These are phyloP conservation scores for Botrytis cinerea DNA, from an alignment of 2,329 filamentous ascomycete species.

Conservation along the genomic window DNA sequence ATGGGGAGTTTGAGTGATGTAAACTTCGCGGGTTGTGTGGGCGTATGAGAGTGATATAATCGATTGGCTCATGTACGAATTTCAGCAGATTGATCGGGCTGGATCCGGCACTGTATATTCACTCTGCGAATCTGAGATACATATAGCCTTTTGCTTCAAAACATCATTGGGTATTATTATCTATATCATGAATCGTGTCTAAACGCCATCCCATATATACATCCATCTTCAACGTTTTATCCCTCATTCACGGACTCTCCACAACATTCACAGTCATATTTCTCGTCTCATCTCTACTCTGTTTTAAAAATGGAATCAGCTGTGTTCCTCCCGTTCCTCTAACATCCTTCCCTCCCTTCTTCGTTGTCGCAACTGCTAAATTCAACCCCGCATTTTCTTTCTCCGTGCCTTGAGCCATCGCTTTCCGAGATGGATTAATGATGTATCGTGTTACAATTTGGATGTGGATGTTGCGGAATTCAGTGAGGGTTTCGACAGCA, in stretches of 20 bases:
- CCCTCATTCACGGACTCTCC: background rate
- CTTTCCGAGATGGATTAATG: constrained; percentile 68
- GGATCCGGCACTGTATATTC: background rate
- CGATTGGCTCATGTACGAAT: too few species aligned
- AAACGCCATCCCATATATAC: background rate
- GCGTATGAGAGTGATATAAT: background rate
- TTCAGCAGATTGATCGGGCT: background rate
- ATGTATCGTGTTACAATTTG: constrained; percentile 90
- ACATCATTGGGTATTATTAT: background rate
- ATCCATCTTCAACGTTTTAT: background rate
- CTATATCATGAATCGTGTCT: constrained; percentile 2
- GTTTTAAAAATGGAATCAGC: constrained; percentile 85
- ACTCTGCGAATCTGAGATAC: background rate
- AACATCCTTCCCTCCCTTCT: constrained; percentile 46
- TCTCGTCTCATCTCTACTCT: constrained; percentile 83
- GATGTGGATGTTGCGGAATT: constrained; percentile 83
- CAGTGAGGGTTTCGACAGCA: constrained; percentile 72
- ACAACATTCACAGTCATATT: constrained; percentile 25
- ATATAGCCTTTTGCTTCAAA: background rate
- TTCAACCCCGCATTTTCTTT: constrained; percentile 49
- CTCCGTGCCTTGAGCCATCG: constrained; percentile 31
- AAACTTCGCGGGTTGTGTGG: too few species aligned
- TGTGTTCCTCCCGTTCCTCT: constrained; percentile 86
- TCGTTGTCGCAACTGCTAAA: constrained; percentile 39
- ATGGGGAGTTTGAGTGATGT: background rate